Conservation (phyloP, 768 basidiomycete genomes). For the Daedaleopsis sinensis region DNA sequence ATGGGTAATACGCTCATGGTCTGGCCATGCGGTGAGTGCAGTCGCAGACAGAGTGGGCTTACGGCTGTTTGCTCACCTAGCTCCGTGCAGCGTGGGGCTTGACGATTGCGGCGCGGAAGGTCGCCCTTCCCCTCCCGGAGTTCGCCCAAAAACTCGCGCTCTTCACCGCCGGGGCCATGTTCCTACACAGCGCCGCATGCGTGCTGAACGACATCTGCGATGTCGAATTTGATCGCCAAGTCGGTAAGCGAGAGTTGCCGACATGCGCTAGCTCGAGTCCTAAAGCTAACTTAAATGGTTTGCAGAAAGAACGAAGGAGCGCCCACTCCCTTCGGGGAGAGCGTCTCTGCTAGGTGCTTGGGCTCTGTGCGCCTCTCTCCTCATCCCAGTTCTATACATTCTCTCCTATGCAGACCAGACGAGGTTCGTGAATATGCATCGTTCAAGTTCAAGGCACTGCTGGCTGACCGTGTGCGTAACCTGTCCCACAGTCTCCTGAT, state of each 20-base stretch:
- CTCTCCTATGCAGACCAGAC: slow-evolving; percentile 13
- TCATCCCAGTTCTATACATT: slow-evolving; percentile 16
- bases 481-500: slow-evolving; percentile 3
- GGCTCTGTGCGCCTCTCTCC: slow-evolving; percentile 28
- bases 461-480: too few species aligned
- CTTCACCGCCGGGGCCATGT: slow-evolving; percentile 25
- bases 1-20: slow-evolving; percentile 28
- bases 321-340: slow-evolving; percentile 36
- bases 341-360: slow-evolving; percentile 37
- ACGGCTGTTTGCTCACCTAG: not conserved
- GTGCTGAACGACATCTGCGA: slow-evolving; percentile 31
- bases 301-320: slow-evolving; percentile 37
- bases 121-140: slow-evolving; percentile 10
- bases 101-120: slow-evolving; percentile 23
- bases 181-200: slow-evolving; percentile 27
- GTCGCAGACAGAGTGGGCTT: too few species aligned
- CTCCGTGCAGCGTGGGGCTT: slow-evolving; percentile 26
- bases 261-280: not conserved
- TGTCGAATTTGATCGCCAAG: slow-evolving; percentile 36
- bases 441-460: too few species aligned
- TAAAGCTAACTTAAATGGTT: not conserved
- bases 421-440: not conserved
- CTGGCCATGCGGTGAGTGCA: slow-evolving; percentile 28
- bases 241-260: slow-evolving; percentile 28
- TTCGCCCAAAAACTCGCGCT: slow-evolving; percentile 12